phyloP scores from a whole-genome alignment of 2,329 filamentous ascomycete species.

The Scedosporium dehoogii region DNA sequence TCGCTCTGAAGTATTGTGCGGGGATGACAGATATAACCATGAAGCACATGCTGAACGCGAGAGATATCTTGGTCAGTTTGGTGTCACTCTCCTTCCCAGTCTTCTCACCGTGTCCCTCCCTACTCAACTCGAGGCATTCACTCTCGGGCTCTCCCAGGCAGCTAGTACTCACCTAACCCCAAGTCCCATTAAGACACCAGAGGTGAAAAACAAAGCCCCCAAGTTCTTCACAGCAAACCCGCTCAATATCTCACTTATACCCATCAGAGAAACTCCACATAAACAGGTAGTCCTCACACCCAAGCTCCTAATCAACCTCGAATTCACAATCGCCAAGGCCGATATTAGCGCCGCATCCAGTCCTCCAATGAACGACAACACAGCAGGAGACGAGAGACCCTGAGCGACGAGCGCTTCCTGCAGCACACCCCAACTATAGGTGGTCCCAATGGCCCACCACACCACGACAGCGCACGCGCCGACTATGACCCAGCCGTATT shows the following conservation, averaged over 20 bases:
- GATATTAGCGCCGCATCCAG: constrained; percentile 39
- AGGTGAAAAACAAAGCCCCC: constrained; percentile 23
- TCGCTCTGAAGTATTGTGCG: constrained; percentile 44
- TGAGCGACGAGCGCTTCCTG: constrained; percentile 44
- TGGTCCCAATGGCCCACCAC: constrained; percentile 47
- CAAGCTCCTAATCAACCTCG: constrained; percentile 36
- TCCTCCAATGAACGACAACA: constrained; percentile 49
- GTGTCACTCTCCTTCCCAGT: not conserved
- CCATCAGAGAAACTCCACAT: constrained; percentile 39
- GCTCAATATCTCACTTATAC: constrained; percentile 35
- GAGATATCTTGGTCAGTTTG: not conserved
- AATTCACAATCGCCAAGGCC: constrained; percentile 40
- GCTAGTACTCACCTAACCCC: constrained; percentile 13
- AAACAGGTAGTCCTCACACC: constrained; percentile 37
- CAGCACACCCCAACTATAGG: constrained; percentile 51
- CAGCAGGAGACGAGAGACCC: constrained; percentile 36
- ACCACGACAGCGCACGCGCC: constrained; percentile 36
- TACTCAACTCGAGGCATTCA: not conserved
- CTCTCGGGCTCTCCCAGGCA: not conserved
- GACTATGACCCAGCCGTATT: constrained; percentile 48
- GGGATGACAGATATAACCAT: constrained; percentile 38
- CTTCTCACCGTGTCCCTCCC: too few species aligned
- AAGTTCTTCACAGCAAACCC: constrained; percentile 24
- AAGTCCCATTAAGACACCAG: constrained; percentile 21
- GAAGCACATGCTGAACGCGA: constrained; percentile 22